Evolutionary conservation across 2,329 filamentous ascomycete genomes (phyloP), one percentile per base, ranked within the genome.

Genomic region (Zymoseptoria brevis): DNA sequence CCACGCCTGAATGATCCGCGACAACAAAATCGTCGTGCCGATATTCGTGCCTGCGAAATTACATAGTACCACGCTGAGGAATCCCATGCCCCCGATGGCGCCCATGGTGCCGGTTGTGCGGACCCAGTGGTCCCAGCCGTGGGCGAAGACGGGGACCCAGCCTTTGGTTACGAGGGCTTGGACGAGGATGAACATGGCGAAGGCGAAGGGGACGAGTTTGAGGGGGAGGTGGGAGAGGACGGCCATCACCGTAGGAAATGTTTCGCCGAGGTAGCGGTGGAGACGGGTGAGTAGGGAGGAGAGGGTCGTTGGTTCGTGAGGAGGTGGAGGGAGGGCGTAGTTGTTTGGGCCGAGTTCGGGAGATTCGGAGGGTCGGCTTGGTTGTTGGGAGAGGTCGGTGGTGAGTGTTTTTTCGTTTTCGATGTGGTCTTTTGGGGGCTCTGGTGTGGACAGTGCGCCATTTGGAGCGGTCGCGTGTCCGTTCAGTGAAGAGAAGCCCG

Each of bases 31-130:
- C 0, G 87, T 87, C 0, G 87, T 88, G 35, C 87, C 87, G 56
- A 90, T 90, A 64, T 90, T 90, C 1, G 87, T 90, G 19, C 87
- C 87, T 0, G 87, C 85, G 65, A 89, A 90, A 62, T 90, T 90
- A 74, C 86, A 88, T 0, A 90, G 72, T 9, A 89, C 78, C 0
- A 88, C 85, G 0, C 85, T 87, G 0, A 90, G 72, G 57, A 90
- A 88, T 0, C 81, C 87, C 87, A 90, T 90, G 6, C 87, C 87
- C 1, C 85, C 86, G 35, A 90, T 80, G 1, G 81, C 82, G 1
- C 87, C 87, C 0, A 89, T 75, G 0, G 84, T 87, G 0, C 87
- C 87, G 0, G 87, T 90, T 68, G 81, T 86, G 8, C 78, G 74
- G 0, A 88, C 86, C 87, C 87, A 89, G 55, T 87, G 83, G 59